Conservation (phyloP, 768 basidiomycete species). For the Solioccasus polychromus region DNA sequence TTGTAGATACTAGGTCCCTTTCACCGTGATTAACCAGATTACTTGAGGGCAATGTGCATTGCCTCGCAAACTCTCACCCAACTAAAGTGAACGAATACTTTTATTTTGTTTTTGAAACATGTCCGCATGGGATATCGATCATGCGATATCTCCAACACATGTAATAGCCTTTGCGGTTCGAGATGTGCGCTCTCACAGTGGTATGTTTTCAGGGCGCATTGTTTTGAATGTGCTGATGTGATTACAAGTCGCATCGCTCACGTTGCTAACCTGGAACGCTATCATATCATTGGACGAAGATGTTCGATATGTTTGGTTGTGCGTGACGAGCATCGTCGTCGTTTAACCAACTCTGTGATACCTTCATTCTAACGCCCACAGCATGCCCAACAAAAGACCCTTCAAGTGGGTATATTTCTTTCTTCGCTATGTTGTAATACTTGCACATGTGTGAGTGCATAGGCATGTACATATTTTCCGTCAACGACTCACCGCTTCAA, state of each 20-base stretch:
- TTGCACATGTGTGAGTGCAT: conserved; percentile 19
- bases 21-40: background rate
- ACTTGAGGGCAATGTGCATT: background rate
- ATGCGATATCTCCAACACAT: background rate
- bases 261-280: conserved; percentile 12
- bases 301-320: conserved; percentile 22
- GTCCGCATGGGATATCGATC: background rate
- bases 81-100: background rate
- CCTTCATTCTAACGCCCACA: background rate
- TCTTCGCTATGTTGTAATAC: conserved; percentile 24
- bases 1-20: background rate
- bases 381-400: conserved; percentile 19
- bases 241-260: conserved; percentile 10
- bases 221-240: conserved; percentile 1
- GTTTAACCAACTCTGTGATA: background rate
- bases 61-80: no score
- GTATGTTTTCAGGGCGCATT: background rate
- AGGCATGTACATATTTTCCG: background rate
- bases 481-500: background rate
- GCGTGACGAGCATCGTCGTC: conserved; percentile 1
- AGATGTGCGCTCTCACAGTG: conserved; percentile 10
- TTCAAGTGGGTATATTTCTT: conserved; percentile 33
- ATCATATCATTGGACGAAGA: conserved; percentile 18
- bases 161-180: background rate
- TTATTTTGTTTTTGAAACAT: background rate